Evolutionary conservation across 306 rosid genomes (phyloP), one percentile per base, ranked within the genome.

Genomic region (Sphenostylis stenocarpa): DNA sequence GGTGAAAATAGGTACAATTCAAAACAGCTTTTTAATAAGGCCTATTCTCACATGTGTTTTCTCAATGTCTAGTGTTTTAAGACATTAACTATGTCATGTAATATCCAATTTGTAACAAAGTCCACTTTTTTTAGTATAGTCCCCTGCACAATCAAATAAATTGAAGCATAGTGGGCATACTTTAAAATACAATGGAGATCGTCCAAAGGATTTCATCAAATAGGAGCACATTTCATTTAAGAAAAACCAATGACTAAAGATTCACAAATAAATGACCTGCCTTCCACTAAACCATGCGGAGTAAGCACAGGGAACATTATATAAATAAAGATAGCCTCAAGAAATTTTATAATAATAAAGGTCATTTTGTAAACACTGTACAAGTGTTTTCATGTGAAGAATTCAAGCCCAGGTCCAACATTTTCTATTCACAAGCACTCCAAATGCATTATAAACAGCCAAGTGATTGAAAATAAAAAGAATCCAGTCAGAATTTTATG

Each of bases 121-220:
- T 20, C 49, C n/a, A 38, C 43, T 8, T 16, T 34, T 63, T 5
- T 1, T 0, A 19, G 29, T 60, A 23, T 36, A 60, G 53, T 34
- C 33, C 38, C 63, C 36, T 38, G 26, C 67, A 49, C 38, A 24
- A 11, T 58, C 51, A 72, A 80, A 65, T 55, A 48, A 53, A 2
- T 48, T 31, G 67, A 65, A 72, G 52, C 43, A 64, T 20, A 36
- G 9, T 10, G 47, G 70, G 8, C 44, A 44, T 67, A 23, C 75
- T 44, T 72, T 48, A 52, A 47, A 64, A 80, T 60, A 62, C 69
- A 73, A 47, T 23, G 75, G 48, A 63, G 52, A 44, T 72, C 55
- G 31, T 45, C 76, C 65, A 74, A n/a, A 11, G 74, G 61, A 64
- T 80, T 73, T 80, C 62, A 43, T 43, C 44, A 7, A 72, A 73